phyloP scores from a whole-genome alignment of 305 asterid species.

The Fraxinus floribunda region DNA sequence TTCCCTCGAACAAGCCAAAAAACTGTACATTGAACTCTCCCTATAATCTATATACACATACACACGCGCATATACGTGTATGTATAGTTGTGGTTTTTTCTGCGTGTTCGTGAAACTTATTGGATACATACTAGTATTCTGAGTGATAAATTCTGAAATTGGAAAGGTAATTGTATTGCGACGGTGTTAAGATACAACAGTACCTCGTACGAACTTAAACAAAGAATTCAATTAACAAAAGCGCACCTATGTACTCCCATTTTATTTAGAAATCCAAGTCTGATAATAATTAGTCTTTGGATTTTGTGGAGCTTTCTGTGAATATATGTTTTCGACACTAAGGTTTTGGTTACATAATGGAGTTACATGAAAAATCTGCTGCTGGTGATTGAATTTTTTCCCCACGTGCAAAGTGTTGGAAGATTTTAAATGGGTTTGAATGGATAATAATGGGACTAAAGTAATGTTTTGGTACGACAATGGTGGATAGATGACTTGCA shows the following conservation, averaged over 20 bases:
- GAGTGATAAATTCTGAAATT: background rate
- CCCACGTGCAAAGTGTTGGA: background rate
- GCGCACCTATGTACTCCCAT: background rate
- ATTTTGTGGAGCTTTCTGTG: background rate
- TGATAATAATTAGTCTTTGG: background rate
- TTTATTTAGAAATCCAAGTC: background rate
- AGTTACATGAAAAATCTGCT: background rate
- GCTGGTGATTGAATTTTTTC: background rate
- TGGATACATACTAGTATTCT: background rate
- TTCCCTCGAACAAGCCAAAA: conserved; percentile 72
- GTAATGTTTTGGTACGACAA: background rate
- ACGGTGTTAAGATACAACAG: background rate
- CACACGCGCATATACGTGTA: background rate
- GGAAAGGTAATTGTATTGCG: background rate
- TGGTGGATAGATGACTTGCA: background rate
- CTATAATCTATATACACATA: background rate
- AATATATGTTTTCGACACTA: background rate
- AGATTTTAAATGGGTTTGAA: background rate
- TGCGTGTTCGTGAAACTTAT: background rate
- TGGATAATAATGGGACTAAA: background rate
- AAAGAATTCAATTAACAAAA: background rate
- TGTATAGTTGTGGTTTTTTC: background rate
- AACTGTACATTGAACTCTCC: conserved; percentile 28
- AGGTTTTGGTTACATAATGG: background rate
- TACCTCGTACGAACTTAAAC: background rate